Evolutionary conservation across 2,329 filamentous ascomycete species (phyloP), one percentile per base, ranked within the genome.

Genomic region (Aspergillus tubingensis): DNA sequence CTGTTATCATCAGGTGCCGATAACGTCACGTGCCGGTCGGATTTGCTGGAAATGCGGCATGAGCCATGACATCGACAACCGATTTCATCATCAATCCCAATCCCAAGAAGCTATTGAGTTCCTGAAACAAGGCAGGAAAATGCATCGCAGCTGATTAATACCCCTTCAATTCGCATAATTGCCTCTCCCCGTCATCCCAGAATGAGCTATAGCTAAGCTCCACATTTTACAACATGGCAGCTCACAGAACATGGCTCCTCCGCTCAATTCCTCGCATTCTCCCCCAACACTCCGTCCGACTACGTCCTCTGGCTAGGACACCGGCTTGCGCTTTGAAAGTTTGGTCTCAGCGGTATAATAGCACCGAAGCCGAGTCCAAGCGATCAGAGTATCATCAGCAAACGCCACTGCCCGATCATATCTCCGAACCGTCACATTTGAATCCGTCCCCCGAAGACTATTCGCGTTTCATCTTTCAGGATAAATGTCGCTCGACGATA

Each of bases 381-480:
- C 62, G 43, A 51, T 54, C 62, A 51, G 54, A 21, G 30, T 36
- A 56, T 68, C 15, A 15, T 67, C 15, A 15, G 10, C 53, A 55
- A 17, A 15, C 61, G n/a, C 23, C 61, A 8, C 15, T 58, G 10
- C 55, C 65, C 38, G 63, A 71, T 59, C 56, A 65, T 30, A 30
- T 61, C 6, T 55, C 71, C n/a, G 69, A 72, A 38, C 61, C 69
- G 15, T 77, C 86, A 5, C 89, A 88, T 64, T 85, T 97, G 19
- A 91, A 96, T 73, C 94, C 94, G 2, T 74, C 85, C 0, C 92
- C 93, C 0, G 89, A 92, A 70, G 92, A 96, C 76, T 98, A 96
- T 77, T 85, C 90, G 15, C 82, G 88, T 32, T 87, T 91, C 3
- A 89, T 88, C 48, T 99, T 99, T 72, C 88, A 91, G 58, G 95